These are phyloP conservation scores for Panicum virgatum DNA, from an alignment of 202 grass and related monocot genomes.

Conservation along the genomic window DNA sequence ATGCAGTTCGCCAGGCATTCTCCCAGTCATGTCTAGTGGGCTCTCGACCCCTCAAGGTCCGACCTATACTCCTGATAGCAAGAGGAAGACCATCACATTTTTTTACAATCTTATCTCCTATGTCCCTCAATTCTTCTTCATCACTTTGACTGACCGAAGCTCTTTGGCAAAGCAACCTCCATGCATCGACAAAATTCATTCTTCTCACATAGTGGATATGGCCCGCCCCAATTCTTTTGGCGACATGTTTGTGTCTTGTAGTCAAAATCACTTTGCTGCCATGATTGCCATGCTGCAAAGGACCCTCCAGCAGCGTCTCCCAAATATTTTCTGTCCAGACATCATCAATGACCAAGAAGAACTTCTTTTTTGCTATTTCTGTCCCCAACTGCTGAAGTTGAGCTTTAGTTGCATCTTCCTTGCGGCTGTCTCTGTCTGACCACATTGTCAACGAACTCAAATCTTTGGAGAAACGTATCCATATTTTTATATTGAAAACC, in stretches of 20 bases:
- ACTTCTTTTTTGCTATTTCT: background rate
- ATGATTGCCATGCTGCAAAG: background rate
- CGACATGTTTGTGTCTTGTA: background rate
- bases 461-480: conserved; percentile 12
- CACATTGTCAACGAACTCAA: background rate
- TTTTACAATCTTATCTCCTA: background rate
- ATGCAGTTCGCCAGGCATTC: background rate
- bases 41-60: background rate
- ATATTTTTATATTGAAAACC: no score
- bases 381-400: background rate
- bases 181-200: background rate
- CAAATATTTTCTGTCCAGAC: conserved; percentile 3
- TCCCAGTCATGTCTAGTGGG: conserved; percentile 9
- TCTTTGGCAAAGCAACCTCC: background rate
- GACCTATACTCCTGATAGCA: background rate
- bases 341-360: background rate
- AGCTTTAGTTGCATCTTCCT: background rate
- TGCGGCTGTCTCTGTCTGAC: background rate
- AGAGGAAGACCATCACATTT: conserved; percentile 3
- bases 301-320: background rate
- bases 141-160: background rate
- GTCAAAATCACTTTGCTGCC: background rate
- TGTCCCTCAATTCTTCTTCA: background rate
- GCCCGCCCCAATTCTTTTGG: background rate
- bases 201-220: conserved; percentile 5